phyloP scores from a whole-genome alignment of 1,139 yeast species.

The Magnusiomyces fungicola region DNA sequence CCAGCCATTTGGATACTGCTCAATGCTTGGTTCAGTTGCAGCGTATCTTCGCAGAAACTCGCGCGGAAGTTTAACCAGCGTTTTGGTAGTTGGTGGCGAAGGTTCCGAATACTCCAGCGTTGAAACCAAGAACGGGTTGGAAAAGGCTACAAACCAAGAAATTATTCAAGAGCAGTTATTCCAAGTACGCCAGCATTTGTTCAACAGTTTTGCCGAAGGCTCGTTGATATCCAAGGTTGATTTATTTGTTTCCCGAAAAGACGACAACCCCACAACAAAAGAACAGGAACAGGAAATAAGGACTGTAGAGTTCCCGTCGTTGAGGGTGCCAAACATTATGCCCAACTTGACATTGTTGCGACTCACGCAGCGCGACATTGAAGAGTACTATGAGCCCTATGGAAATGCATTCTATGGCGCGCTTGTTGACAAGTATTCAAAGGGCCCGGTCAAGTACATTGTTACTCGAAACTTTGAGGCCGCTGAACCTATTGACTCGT shows the following conservation, averaged over 20 bases:
- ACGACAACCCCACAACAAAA: too few species aligned
- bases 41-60: conserved; percentile 6
- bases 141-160: too few species aligned
- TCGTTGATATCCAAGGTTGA: too few species aligned
- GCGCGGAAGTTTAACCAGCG: conserved; percentile 18
- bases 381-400: conserved; percentile 11
- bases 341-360: conserved; percentile 8
- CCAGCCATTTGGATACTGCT: conserved; percentile 31
- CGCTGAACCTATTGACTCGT: background rate
- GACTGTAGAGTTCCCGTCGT: background rate
- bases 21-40: conserved; percentile 25
- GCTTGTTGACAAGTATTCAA: conserved; percentile 19
- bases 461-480: background rate
- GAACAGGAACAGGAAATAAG: too few species aligned
- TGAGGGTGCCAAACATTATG: background rate
- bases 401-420: conserved; percentile 19
- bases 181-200: background rate
- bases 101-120: conserved; percentile 8
- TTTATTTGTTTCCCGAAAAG: too few species aligned
- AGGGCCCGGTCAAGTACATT: background rate
- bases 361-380: conserved; percentile 8
- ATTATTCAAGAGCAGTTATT: background rate
- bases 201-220: background rate
- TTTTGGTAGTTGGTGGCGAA: conserved; percentile 22
- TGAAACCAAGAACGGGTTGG: background rate